phyloP scores from a whole-genome alignment of 202 grass and related monocot species.

The Zoysia matrella region DNA sequence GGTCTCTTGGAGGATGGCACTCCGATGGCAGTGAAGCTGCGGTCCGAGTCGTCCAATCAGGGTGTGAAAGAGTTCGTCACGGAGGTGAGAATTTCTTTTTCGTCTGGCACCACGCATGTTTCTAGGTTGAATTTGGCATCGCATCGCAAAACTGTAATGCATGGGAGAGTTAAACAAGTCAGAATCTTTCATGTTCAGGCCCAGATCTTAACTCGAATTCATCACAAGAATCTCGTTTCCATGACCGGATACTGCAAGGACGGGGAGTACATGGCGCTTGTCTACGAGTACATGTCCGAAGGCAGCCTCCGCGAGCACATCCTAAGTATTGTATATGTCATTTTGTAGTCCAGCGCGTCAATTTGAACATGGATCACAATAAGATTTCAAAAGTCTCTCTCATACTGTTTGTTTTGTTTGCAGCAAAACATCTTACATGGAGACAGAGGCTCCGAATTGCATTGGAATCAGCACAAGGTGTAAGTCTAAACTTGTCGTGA shows the following conservation, averaged over 20 bases:
- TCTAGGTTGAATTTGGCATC: neutral
- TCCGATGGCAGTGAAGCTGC: conserved; percentile 58
- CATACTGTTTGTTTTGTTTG: neutral
- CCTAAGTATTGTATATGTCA: conserved; percentile 27
- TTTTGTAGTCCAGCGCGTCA: neutral
- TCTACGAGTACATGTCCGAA: conserved; percentile 69
- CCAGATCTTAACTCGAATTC: conserved; percentile 54
- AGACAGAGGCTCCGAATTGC: conserved; percentile 53
- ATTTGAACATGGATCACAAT: too few relatives aligned
- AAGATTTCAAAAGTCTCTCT: neutral
- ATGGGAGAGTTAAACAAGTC: neutral
- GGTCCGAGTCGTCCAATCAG: conserved; percentile 45
- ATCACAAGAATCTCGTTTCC: conserved; percentile 65
- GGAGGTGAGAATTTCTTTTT: conserved; percentile 34
- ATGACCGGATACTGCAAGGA: conserved; percentile 68
- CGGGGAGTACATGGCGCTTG: conserved; percentile 46
- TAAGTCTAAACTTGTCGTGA: neutral
- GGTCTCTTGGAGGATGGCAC: conserved; percentile 56
- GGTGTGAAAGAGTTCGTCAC: conserved; percentile 49
- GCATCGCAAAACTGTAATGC: neutral
- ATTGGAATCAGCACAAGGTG: conserved; percentile 68
- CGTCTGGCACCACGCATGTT: neutral
- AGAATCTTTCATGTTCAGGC: conserved; percentile 18
- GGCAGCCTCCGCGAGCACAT: conserved; percentile 58
- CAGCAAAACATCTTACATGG: conserved; percentile 57